phyloP scores from a whole-genome alignment of 345 rosid genomes.

The Aquilaria sinensis region DNA sequence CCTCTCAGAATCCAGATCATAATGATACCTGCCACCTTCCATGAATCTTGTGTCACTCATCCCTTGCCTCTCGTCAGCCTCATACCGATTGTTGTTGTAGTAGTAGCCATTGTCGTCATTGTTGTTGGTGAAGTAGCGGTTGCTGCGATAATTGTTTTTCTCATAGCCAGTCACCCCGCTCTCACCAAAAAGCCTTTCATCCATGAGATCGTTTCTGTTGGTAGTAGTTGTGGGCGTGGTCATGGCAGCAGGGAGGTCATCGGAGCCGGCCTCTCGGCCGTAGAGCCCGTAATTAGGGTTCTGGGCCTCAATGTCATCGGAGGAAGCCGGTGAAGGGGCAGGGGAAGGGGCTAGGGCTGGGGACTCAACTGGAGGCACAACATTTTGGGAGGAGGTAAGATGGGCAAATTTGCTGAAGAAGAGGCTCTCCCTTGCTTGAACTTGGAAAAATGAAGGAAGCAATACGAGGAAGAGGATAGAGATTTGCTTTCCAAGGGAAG shows the following conservation, averaged over 20 bases:
- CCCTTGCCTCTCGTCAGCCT: constrained; percentile 25
- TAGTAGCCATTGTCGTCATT: constrained; percentile 11
- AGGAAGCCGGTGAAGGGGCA: neutral
- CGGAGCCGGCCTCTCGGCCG: constrained; percentile 21
- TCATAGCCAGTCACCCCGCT: constrained; percentile 14
- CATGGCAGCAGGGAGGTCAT: constrained; percentile 15
- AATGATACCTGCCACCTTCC: constrained; percentile 29
- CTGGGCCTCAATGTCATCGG: neutral
- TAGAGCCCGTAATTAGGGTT: constrained; percentile 26
- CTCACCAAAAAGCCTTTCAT: constrained; percentile 20
- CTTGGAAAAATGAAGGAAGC: constrained; percentile 13
- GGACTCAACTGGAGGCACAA: neutral
- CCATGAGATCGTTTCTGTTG: constrained; percentile 13
- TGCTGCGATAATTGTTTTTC: constrained; percentile 16
- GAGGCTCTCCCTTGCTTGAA: constrained; percentile 21
- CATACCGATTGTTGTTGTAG: constrained; percentile 17
- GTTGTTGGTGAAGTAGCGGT: constrained; percentile 5
- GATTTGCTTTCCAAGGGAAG: constrained; percentile 10
- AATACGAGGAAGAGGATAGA: constrained; percentile 14
- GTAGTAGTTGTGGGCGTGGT: constrained; percentile 10
- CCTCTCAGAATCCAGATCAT: constrained; percentile 21
- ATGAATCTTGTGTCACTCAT: constrained; percentile 46
- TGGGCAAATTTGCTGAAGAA: constrained; percentile 25
- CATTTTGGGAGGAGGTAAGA: neutral
- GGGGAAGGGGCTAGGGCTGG: constrained; percentile 5